phyloP scores from a whole-genome alignment of 2,329 filamentous ascomycete genomes.

The Microdochium bolleyi region DNA sequence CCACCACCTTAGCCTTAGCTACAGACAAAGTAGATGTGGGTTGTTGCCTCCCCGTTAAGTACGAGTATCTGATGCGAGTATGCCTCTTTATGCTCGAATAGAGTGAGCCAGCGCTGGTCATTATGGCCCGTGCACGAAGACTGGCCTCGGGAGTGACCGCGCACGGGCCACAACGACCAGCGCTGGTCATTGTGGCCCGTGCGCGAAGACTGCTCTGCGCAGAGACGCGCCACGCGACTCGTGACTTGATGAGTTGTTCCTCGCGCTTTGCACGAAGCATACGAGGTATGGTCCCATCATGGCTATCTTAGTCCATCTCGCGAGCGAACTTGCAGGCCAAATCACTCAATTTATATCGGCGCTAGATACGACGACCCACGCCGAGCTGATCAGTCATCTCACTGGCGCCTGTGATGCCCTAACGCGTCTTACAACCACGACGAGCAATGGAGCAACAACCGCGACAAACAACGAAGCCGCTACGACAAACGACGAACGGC shows the following conservation, averaged over 20 bases:
- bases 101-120: no score
- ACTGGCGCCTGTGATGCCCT: background rate
- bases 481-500: background rate
- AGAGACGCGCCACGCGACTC: background rate
- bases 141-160: background rate
- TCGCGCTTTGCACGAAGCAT: background rate
- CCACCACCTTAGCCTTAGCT: no score
- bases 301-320: background rate
- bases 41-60: background rate
- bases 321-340: no score
- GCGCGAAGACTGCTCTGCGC: background rate
- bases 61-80: background rate
- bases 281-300: background rate
- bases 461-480: background rate
- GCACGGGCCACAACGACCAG: background rate
- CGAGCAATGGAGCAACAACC: background rate
- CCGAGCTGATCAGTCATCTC: background rate
- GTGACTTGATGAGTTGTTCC: background rate
- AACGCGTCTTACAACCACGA: background rate
- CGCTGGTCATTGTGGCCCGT: background rate
- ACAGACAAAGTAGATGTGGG: background rate
- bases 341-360: no score
- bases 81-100: background rate
- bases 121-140: no score
- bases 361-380: no score